Conservation (phyloP, 345 rosid genomes). For the Acer saccharum region DNA sequence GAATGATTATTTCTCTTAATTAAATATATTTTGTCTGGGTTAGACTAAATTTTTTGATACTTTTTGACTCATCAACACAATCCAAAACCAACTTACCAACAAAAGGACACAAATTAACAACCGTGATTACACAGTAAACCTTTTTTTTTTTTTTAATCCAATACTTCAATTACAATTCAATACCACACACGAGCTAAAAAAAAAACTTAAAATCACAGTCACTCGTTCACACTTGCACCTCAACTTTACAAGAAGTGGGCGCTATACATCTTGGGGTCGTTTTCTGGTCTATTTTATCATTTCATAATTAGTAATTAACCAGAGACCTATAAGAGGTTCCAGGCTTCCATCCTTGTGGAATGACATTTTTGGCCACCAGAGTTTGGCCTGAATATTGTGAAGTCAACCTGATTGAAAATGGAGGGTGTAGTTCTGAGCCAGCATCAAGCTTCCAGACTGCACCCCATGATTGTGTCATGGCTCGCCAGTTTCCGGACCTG, state of each 20-base stretch:
- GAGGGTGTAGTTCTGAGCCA: conserved; percentile 35
- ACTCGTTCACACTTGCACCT: not conserved
- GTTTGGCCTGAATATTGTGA: conserved; percentile 40
- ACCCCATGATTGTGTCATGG: conserved; percentile 60
- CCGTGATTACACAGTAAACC: not conserved
- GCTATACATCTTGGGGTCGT: not conserved
- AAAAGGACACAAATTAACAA: no score
- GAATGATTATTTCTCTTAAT: no score
- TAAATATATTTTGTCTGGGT: no score
- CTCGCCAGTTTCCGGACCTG: conserved; percentile 29
- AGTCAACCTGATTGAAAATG: conserved; percentile 42
- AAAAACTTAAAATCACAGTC: not conserved
- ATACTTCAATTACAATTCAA: not conserved
- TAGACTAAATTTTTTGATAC: no score
- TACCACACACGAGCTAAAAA: not conserved
- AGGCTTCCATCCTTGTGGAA: conserved; percentile 56
- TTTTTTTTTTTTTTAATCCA: not conserved
- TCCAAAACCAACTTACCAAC: no score
- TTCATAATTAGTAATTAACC: conserved; percentile 34
- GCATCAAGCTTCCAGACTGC: conserved; percentile 61
- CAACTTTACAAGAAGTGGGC: conserved; percentile 2
- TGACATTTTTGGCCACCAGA: conserved; percentile 43
- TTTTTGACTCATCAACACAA: no score
- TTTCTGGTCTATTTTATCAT: no score
- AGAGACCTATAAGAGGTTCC: conserved; percentile 45